Percentiles rank a stretch among this genome's conserved stretches.
phyloP scores from a whole-genome alignment of 73 alveolate species.

The Diophrys appendiculata region DNA sequence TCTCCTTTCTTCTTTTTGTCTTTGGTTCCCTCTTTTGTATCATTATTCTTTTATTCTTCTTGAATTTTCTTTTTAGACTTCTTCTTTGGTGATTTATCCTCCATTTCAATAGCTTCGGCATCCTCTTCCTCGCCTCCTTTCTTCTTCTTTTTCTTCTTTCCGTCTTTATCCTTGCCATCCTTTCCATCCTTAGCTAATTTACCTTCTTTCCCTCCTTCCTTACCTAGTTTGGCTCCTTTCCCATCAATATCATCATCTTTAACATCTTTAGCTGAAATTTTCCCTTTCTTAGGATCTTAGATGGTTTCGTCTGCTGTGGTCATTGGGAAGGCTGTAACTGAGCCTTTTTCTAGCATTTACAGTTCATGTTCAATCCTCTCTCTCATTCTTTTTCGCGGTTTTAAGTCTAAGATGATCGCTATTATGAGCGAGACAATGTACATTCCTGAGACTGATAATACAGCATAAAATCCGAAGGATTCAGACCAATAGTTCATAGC shows the following conservation, averaged over 20 bases:
- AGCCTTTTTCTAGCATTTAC: too few species aligned
- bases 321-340: too few species aligned
- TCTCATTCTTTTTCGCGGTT: neutral
- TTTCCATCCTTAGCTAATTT: neutral
- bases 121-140: neutral
- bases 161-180: too few species aligned
- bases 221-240: neutral
- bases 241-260: too few species aligned
- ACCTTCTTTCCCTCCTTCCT: neutral
- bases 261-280: too few species aligned
- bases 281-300: neutral
- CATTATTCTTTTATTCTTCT: neutral
- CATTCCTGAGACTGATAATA: slow-evolving; percentile 14
- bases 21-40: neutral
- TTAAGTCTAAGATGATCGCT: slow-evolving; percentile 6
- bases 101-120: slow-evolving; percentile 3
- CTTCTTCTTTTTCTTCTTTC: neutral
- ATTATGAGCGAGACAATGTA: neutral
- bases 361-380: neutral
- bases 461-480: slow-evolving; percentile 35
- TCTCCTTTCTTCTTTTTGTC: neutral
- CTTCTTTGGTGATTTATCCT: neutral
- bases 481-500: slow-evolving; percentile 51
- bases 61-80: neutral
- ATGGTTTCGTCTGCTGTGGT: too few species aligned